Base-by-base conservation (phyloP, 2,329 filamentous ascomycete species). In the Triangularia setosa region DNA sequence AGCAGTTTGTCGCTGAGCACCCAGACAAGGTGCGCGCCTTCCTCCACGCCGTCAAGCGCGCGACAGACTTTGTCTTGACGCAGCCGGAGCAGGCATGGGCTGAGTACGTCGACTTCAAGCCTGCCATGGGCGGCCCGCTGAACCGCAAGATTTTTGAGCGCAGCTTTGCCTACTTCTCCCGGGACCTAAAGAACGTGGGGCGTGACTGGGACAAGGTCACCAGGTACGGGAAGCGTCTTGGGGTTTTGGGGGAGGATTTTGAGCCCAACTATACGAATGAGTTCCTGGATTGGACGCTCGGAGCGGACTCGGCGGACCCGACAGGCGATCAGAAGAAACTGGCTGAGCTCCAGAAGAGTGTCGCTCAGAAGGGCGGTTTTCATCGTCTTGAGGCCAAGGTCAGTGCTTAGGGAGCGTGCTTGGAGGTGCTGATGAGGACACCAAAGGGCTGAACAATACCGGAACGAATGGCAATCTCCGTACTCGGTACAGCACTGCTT, bases 141-240 rank as follows among this genome's bases (percentile, higher is more conserved):
- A 91, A 92, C 80, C 84, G 85, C 71, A 91, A 92, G 82, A 92
- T 93, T 76, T 92, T 90, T 72, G 89, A 92, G 82, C 87, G 90
- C 65, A 90, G 87, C 70, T 93, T 86, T 71, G 89, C 90, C 21
- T 92, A 92, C 81, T 90, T 92, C 75, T 90, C 86, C 64, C 83
- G 83, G 68, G 89, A 92, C 69, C 73, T 92, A 68, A 89, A 90
- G 84, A 93, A 93, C 69, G 90, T 93, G 5, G 70, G 76, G 61
- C 84, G 90, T 57, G 90, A 93, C 78, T 93, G 90, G 90, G 77
- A 82, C 64, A 92, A 93, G 81, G 90, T 92, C 11, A 92, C 90
- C 55, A 82, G 81, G 68, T 93, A 93, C 73, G 90, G 90, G 30
- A 91, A 92, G 81, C 81, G 90, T 2, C 81, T 93, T 2, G 87